Evolutionary conservation across 208 protist genomes (phyloP), one percentile per base, ranked within the genome.

Genomic region (Tritrichomonas foetus): DNA sequence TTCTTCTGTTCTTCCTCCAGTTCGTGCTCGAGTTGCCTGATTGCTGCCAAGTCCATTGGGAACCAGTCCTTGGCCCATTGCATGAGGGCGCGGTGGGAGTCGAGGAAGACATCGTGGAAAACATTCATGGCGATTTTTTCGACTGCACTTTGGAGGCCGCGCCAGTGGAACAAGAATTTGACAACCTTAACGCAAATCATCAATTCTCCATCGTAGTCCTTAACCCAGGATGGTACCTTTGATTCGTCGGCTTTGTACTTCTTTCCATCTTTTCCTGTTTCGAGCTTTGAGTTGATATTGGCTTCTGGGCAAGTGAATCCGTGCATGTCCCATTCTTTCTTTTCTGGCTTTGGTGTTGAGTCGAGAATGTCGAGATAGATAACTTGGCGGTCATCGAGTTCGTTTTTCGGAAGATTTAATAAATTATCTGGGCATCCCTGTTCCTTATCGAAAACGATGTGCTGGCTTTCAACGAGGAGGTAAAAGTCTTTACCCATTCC

Each of bases 81-180:
- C 41, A 89, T 53, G 27, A 89, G 33, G 20, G 78, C 78, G 57
- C 78, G 78, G 47, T 89, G 78, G 16, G 78, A 89, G 27, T 89
- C 78, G 57, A 89, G 78, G 78, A 89, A 89, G 16, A 89, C 47
- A 39, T 89, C 78, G 30, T 89, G 78, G 47, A 89, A 89, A 69
- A 69, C 64, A 47, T 49, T 36, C 27, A 57, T 53, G 20, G 78
- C 78, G 36, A 89, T 25, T 16, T n/a, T 57, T 50, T 89, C 78
- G 30, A 89, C 78, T n/a, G 78, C 78, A 33, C 47, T 57, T 49
- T 89, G 78, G 47, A 89, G 44, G 47, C 78, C 78, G 27, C 25
- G 27, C 78, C 78, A 89, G 11, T 89, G 33, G 78, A 89, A 89
- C 27, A 53, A 33, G 20, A 89, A n/a, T 36, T 89, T 89, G 78